Evolutionary conservation across 495 filamentous ascomycete species (phyloP), one percentile per base, ranked within the genome.

Genomic region (Penicillium coprophilum): DNA sequence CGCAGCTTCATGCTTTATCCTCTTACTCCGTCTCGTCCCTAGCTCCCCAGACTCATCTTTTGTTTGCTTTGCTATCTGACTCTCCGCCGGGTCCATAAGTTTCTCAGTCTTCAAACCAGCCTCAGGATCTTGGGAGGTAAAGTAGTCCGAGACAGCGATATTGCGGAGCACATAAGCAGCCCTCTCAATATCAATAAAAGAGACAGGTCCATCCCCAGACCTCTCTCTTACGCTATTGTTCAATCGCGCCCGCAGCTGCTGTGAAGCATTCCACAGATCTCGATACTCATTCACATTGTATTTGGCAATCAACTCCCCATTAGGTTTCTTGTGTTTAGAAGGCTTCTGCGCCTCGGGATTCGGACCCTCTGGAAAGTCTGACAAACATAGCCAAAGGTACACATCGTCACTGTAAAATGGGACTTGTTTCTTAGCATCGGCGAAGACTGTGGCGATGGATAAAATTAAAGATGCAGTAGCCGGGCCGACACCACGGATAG

Each of bases 351-450:
- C 40, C 5, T 20, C 50, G 6, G 0, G 0, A 17, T 30, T 21
- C 6, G 13, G 9, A n/a, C 39, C 17, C 0, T 49, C 28, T 6
- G 70, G 63, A 45, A 57, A 71, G 10, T 56, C 57, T n/a, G 57
- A 50, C 13, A 66, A 63, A 66, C 77, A 81, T 13, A 88, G 62
- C 86, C 86, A 92, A 54, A 84, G 76, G 65, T 82, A 91, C 20
- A 83, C 73, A 71, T 92, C 88, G 59, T 93, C 89, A 27, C 85
- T 87, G 71, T 89, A 92, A 68, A 91, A 93, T 1, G 88, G 82
- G 11, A 86, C 75, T 19, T 78, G 71, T 0, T 73, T 63, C 6
- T n/a, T 13, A 0, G 32, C 21, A 4, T 51, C 44, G 15, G 45
- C 50, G 4, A 1, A 8, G 0, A 78, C 71, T n/a, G 85, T 80